Conservation (phyloP, 257 asterid species). For the Capsicum chinense region DNA sequence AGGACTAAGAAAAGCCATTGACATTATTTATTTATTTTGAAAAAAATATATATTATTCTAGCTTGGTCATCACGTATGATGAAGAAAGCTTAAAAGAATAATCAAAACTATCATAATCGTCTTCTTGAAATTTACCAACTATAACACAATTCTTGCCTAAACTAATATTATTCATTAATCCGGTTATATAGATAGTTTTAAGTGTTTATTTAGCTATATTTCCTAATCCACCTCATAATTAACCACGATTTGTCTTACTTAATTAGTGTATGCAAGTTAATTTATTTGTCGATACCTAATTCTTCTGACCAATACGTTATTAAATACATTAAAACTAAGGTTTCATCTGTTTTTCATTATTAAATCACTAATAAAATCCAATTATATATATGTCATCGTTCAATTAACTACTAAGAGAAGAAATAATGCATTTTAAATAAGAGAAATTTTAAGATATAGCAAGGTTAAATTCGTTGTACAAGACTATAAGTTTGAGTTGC, state of each 20-base stretch:
- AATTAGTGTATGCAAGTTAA: background rate
- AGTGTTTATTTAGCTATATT: background rate
- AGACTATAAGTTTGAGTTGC: too few relatives aligned
- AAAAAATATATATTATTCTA: background rate
- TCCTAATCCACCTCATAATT: background rate
- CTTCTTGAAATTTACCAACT: background rate
- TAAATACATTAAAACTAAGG: background rate
- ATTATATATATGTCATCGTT: background rate
- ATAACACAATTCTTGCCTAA: background rate
- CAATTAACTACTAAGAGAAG: background rate
- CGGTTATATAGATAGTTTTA: background rate
- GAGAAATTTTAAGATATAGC: too few relatives aligned
- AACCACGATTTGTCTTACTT: background rate
- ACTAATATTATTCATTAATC: background rate
- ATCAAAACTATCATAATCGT: background rate
- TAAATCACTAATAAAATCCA: background rate
- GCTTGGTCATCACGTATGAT: slow-evolving; percentile 7
- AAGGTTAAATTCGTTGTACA: too few relatives aligned
- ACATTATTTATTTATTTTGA: background rate
- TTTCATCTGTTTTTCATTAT: background rate
- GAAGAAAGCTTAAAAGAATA: background rate
- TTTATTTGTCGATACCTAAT: background rate
- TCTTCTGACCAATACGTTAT: background rate
- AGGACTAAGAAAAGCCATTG: background rate
- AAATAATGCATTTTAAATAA: background rate